Base-by-base conservation (phyloP, 768 basidiomycete species). In the Mycena pura region DNA sequence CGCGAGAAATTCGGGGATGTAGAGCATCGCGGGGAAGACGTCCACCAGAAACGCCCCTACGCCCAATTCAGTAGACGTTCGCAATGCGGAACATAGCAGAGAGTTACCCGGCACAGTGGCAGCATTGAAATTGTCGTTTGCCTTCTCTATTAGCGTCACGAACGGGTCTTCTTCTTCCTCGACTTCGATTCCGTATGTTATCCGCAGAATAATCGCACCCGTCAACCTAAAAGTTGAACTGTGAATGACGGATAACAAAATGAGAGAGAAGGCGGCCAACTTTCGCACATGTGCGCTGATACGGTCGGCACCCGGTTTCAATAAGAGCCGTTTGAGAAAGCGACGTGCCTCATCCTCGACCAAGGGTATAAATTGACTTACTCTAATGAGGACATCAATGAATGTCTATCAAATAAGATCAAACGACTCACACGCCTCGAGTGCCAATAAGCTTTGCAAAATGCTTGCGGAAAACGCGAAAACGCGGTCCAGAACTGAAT, bases 111-210 rank as follows among this genome's bases (percentile, higher is more conserved):
- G 82, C 17, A 80, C 73, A 0, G 81, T 80, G 7, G 84, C 81
- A 9, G 62, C 71, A 31, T 78, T 83, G 64, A 88, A 86, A 57
- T 84, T 81, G 22, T 78, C 79, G n/a, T 79, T 86, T 14, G 85
- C 84, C 5, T 66, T 68, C 48, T 87, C 82, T 8, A 85, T 83
- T 28, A 86, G 76, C 19, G 76, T 69, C 2, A 87, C 74, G 54
- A 83, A 84, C 0, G 84, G 82, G 54, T 87, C 85, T 17, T 77
- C 68, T 10, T 77, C 76, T 19, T 86, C 85, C 60, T 79, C 76
- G 5, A 86, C 84, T 53, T 84, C 77, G 46, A 85, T 84, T 19
- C 86, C 86, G 59, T 87, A 85, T 1, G 84, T 81, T 10, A 86
- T 74, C 24, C 79, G 76, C 48, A 87, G 66, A 24, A 87, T 86